These are phyloP conservation scores for Calonectria multiphialidica DNA, from an alignment of 2,329 filamentous ascomycete genomes.

Conservation along the genomic window DNA sequence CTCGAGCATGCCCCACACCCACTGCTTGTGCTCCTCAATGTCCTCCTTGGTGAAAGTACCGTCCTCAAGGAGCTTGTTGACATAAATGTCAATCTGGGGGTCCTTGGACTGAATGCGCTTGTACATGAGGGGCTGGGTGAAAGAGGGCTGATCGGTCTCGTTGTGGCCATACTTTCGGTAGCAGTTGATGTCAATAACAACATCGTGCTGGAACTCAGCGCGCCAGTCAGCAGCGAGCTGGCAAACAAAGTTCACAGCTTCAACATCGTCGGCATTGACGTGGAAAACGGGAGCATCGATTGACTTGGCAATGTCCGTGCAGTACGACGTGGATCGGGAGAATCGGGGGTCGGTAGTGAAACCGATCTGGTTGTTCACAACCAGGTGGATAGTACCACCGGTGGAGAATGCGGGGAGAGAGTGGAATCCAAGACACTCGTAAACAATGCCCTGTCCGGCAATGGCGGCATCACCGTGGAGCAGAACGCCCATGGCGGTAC, in stretches of 20 bases:
- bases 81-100: conserved; percentile 89
- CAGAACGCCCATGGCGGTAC: conserved; percentile 93
- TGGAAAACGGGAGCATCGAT: conserved; percentile 99
- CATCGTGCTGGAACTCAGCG: conserved; percentile 97
- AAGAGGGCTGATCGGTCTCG: conserved; percentile 98
- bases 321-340: conserved; percentile 97
- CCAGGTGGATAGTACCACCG: conserved; percentile 94
- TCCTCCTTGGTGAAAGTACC: conserved; percentile 98
- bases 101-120: conserved; percentile 92
- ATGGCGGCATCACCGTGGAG: conserved; percentile 98
- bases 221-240: conserved; percentile 98
- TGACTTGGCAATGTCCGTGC: conserved; percentile 98
- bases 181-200: conserved; percentile 98
- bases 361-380: conserved; percentile 99
- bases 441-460: conserved; percentile 95
- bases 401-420: conserved; percentile 96
- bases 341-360: conserved; percentile 99
- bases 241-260: conserved; percentile 98
- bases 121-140: conserved; percentile 99
- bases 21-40: conserved; percentile 98
- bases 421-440: conserved; percentile 98
- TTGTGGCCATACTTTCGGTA: conserved; percentile 99
- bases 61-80: conserved; percentile 89
- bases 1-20: conserved; percentile 99
- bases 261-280: conserved; percentile 98